Evolutionary conservation across 1,139 yeast genomes (phyloP), one percentile per base, ranked within the genome.

Genomic region (Geotrichum citri-aurantii): DNA sequence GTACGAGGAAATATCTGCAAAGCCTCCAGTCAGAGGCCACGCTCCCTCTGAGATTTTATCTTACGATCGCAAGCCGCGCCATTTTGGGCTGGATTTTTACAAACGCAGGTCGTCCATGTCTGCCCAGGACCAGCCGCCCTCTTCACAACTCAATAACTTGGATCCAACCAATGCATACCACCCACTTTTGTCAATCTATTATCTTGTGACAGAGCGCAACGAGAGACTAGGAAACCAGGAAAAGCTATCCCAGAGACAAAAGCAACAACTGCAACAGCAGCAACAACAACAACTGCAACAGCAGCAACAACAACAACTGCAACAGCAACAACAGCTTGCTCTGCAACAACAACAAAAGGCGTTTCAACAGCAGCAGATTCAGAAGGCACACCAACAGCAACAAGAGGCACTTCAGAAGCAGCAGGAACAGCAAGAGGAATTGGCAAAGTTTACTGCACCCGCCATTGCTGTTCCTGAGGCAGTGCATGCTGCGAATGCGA

Each of bases 161-260:
- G 95, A 89, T 71, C 97, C 97, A n/a, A 88, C 96, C 0, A 80
- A 82, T 59, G 95, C 95, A 0, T 93, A 81, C 72, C 96, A 91
- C 72, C 98, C 99, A 0, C 77, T 92, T 64, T 75, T 93, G 12
- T 89, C 97, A 1, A 86, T 93, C 46, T 95, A 95, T 71, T 87
- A 82, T 69, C 78, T 95, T 66, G 96, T 92, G 24, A 84, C 82
- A 59, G 99, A 93, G 73, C 83, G 82, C 66, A 81, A 95, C 81
- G 88, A 77, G 75, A 77, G 75, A 80, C 23, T 17, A 26, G 29
- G 19, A 19, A 63, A 48, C 55, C 63, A 60, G 42, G 54, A 37
- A 14, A 50, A 47, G 50, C 68, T 60, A 33, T 68, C 63, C 50
- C 65, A 62, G 49, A 66, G 60, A 29, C 62, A 62, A 19, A 62